Evolutionary conservation across 164 flowering plant species (phyloP), one percentile per base, ranked within the genome.

Genomic region (Taxillus chinensis): DNA sequence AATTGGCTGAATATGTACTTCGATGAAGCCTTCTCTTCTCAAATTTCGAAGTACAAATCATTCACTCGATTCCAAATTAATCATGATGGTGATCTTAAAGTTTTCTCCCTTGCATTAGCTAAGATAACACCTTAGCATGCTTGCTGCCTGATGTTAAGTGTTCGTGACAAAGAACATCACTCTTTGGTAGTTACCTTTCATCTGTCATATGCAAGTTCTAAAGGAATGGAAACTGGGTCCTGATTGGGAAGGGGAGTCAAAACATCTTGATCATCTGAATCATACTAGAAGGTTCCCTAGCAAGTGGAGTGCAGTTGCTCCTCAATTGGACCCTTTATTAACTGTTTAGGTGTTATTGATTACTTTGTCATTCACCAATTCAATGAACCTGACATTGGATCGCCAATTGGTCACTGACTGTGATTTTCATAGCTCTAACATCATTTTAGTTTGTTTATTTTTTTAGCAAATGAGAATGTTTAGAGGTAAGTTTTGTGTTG

Each of bases 11-110:
- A 91, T 83, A 50, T 95, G 50, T 98, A 95, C 75, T 95, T 91
- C 61, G 99, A 95, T 75, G 99, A 95, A 76, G 99, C 98, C 51
- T 95, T 91, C 82, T 95, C 99, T 27, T 95, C 99, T 16, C 80
- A 98, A 37, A 91, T 91, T 59, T 96, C 99, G 54, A 95, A 95
- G 70, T 95, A 91, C 83, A 95, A 95, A 77, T 62, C 96, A 56
- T 95, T 91, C 70, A 91, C 96, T 54, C 89, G 98, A 53, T 95
- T 89, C 72, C 90, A 87, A 66, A 83, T 95, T 63, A 89, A 74
- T 16, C 10, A 13, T 41, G 73, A 80, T 39, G 96, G 99, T 7
- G 86, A 91, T 74, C 96, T 95, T 68, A 93, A 95, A 71, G 92
- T 95, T 63, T 95, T 71, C 75, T 87, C 99, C 16, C 93, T 95